Conservation (phyloP, 2,329 filamentous ascomycete species). For the Bipolaris bicolor region DNA sequence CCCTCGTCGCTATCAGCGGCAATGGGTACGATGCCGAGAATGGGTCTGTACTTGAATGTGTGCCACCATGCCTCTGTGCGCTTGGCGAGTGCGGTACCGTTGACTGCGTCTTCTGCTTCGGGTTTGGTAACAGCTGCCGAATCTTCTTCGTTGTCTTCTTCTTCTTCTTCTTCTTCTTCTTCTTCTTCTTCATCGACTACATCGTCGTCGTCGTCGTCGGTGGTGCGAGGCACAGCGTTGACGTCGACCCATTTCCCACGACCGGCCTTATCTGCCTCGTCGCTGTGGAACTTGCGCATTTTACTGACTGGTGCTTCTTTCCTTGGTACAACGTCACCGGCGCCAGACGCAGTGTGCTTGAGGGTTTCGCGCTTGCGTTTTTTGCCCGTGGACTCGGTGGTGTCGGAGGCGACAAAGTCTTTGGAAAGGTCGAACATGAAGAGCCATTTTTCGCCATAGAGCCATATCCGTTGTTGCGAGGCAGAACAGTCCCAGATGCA, state of each 20-base stretch:
- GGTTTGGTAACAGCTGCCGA: conserved; percentile 17
- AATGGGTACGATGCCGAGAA: conserved; percentile 74
- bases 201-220: conserved; percentile 17
- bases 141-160: conserved; percentile 14
- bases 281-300: conserved; percentile 55
- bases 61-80: conserved; percentile 66
- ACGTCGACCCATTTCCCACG: conserved; percentile 38
- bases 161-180: conserved; percentile 12
- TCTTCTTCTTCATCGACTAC: not conserved
- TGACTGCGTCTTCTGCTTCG: conserved; percentile 18
- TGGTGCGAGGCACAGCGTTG: conserved; percentile 30
- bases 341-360: conserved; percentile 58
- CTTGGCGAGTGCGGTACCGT: conserved; percentile 17
- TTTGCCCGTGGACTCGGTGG: conserved; percentile 24
- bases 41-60: conserved; percentile 93
- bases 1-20: conserved; percentile 44
- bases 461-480: conserved; percentile 68
- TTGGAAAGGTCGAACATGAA: conserved; percentile 88
- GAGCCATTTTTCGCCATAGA: conserved; percentile 85
- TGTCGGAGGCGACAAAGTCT: conserved; percentile 60
- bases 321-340: conserved; percentile 60
- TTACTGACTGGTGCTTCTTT: conserved; percentile 55
- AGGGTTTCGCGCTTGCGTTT: conserved; percentile 39
- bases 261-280: conserved; percentile 41
- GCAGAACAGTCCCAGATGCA: conserved; percentile 79